Conservation (phyloP, 306 rosid species). For the Adenanthera pavonina region DNA sequence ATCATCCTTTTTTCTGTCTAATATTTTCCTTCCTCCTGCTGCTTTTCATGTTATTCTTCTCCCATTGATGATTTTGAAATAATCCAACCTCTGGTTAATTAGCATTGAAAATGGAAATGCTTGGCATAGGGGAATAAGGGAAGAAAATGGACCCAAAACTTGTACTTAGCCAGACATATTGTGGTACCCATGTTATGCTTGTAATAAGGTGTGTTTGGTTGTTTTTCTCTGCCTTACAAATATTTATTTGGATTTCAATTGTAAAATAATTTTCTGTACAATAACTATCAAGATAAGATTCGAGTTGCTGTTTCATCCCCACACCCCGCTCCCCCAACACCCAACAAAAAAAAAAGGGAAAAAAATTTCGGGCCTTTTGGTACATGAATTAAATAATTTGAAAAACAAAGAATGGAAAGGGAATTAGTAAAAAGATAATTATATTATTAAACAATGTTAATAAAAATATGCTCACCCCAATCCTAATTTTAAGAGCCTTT, state of each 20-base stretch:
- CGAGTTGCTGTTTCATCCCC: background rate
- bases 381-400: background rate
- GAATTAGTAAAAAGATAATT: background rate
- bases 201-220: constrained; percentile 57
- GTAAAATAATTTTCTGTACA: background rate
- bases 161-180: constrained; percentile 58
- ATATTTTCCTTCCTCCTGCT: constrained; percentile 19
- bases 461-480: too few species aligned
- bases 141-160: constrained; percentile 42
- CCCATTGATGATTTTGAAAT: constrained; percentile 68
- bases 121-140: constrained; percentile 63
- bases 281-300: background rate
- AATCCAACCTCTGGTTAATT: constrained; percentile 68
- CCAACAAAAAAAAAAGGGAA: too few species aligned
- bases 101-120: constrained; percentile 58
- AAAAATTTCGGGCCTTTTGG: background rate
- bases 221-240: background rate
- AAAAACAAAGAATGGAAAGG: background rate
- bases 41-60: constrained; percentile 50
- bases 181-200: constrained; percentile 51
- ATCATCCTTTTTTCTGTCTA: constrained; percentile 23
- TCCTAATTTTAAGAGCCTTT: too few species aligned
- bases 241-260: background rate
- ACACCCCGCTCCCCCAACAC: too few species aligned
- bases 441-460: too few species aligned